These are phyloP conservation scores for Leccinum disarticulatum DNA, from an alignment of 768 basidiomycete genomes.

Conservation along the genomic window DNA sequence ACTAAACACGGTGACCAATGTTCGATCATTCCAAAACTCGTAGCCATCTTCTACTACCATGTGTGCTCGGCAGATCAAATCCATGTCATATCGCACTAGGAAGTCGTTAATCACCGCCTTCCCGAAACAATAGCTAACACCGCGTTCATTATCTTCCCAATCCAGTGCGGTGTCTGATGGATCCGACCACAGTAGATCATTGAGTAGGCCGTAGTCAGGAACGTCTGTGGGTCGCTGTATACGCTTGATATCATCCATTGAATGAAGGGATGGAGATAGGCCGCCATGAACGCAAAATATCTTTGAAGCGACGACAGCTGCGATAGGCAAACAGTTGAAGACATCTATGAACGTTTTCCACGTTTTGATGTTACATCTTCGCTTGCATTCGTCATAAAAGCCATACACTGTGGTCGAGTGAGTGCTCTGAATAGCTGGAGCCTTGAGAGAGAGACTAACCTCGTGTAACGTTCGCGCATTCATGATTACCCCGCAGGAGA, in stretches of 20 bases:
- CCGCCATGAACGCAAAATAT: constrained; percentile 99
- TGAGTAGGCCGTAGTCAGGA: constrained; percentile 95
- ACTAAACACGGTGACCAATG: constrained; percentile 97
- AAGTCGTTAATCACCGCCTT: constrained; percentile 97
- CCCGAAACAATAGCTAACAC: constrained; percentile 98
- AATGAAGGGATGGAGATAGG: constrained; percentile 85
- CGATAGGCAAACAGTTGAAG: constrained; percentile 98
- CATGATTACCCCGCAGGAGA: constrained; percentile 95
- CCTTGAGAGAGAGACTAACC: constrained; percentile 49
- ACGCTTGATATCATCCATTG: constrained; percentile 98
- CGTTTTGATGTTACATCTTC: constrained; percentile 98
- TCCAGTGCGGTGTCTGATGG: constrained; percentile 96
- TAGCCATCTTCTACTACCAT: constrained; percentile 99
- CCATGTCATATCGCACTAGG: constrained; percentile 94
- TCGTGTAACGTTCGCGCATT: constrained; percentile 98
- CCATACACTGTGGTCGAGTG: constrained; percentile 74
- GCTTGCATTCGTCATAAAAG: constrained; percentile 99
- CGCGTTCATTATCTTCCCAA: constrained; percentile 99
- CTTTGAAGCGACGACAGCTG: constrained; percentile 97
- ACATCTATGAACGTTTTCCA: constrained; percentile 99
- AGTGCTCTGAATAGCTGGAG: constrained; percentile 19
- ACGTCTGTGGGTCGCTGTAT: constrained; percentile 98
- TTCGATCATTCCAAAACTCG: constrained; percentile 99
- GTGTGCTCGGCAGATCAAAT: constrained; percentile 98
- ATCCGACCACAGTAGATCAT: constrained; percentile 97